Percentiles rank a stretch among this genome's conserved stretches.
These are phyloP conservation scores for Paecilomyces dactylethromorphus DNA, from an alignment of 2,329 filamentous ascomycete species.

Conservation along the genomic window DNA sequence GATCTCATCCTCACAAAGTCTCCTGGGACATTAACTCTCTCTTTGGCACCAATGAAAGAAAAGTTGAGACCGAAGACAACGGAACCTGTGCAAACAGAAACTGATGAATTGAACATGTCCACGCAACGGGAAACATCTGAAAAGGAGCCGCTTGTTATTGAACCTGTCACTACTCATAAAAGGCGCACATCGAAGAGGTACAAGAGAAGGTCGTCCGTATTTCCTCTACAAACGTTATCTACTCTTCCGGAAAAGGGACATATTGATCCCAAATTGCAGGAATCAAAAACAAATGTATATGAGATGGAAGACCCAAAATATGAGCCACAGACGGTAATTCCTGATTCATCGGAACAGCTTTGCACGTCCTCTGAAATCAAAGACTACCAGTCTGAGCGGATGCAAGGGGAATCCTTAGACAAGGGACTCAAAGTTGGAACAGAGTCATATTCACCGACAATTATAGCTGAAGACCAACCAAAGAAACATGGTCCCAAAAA, in stretches of 20 bases:
- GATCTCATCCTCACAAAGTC: neutral
- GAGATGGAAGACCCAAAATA: neutral
- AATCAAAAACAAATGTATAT: neutral
- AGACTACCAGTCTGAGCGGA: neutral
- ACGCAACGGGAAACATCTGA: neutral
- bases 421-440: neutral
- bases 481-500: neutral
- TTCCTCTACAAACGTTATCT: neutral
- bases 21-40: neutral
- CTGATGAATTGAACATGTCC: neutral
- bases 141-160: neutral
- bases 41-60: neutral
- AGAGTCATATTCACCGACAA: neutral
- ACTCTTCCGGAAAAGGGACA: neutral
- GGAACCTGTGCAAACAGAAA: neutral
- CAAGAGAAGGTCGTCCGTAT: neutral
- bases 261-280: neutral
- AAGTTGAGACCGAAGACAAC: neutral
- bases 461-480: neutral
- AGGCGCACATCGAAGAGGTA: neutral
- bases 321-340: neutral
- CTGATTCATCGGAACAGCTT: too few relatives aligned
- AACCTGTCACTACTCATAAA: neutral
- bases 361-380: neutral
- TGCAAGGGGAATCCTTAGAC: too few relatives aligned